Base-by-base conservation (phyloP, 2,329 filamentous ascomycete genomes). In the Fusarium illudens region DNA sequence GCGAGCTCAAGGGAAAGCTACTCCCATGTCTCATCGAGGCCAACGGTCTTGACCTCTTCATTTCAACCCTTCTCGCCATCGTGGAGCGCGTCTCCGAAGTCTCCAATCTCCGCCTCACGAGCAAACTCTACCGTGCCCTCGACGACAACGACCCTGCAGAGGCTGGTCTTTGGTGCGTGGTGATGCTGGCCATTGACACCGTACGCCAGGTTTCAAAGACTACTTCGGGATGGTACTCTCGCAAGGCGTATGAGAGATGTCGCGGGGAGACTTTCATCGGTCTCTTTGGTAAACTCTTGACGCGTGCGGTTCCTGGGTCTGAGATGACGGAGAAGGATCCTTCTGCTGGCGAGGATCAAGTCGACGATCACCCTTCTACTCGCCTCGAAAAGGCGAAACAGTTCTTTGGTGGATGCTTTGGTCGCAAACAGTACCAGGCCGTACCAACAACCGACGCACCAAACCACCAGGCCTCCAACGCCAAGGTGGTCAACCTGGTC, bases 401-500 rank as follows among this genome's bases (percentile, higher is more conserved):
- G 1, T 60, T 75, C 44, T 65, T 75, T 12, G 58, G 53, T 10
- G 53, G 42, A 15, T 64, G 67, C 13, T 75, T 68, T 7, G 64
- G 73, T 3, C 49, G 61, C 13, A 69, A 66, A 4, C 74, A 72
- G 37, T 52, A 58, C 10, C 73, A 55, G 29, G 4, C 46, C 4
- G 9, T 50, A 2, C 9, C n/a, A 1, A 42, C 39, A 1, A 42
- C 39, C 3, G 25, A 52, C 4, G 13, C 37, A 0, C 57, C 88
- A 4, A 79, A 76, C 37, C 75, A 74, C 58, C 87, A 91, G 3
- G 93, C 94, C 0, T 93, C 92, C 0, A 95, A 94, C 79, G 94
- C 94, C 8, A 97, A 97, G 75, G 96, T 97, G 53, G 86, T 97
- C 64, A 97, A 97, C 72, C 79, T 97, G 3, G 92, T 97, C 83